A percentile compares a stretch with the other conserved stretches of the same genome.
Evolutionary conservation across 495 filamentous ascomycete species (phyloP).

Genomic region (Hypomontagnella submonticulosa): DNA sequence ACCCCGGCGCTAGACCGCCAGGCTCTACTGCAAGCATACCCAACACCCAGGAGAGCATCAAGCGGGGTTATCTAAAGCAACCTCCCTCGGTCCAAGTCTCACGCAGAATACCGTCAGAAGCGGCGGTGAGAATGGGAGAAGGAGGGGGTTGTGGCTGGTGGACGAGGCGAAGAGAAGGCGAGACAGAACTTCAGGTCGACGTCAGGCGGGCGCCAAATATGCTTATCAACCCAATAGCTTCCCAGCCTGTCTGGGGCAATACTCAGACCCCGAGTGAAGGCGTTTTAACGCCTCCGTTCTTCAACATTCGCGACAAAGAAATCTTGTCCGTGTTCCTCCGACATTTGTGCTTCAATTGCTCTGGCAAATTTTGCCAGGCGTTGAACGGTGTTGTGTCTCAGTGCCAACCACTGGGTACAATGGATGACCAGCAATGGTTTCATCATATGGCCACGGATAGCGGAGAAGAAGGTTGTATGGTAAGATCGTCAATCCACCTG

Average conservation of each 20-base stretch:
- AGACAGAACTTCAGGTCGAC: constrained; percentile 32
- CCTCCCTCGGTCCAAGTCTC: constrained; percentile 30
- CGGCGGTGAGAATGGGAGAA: constrained; percentile 44
- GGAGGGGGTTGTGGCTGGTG: constrained; percentile 18
- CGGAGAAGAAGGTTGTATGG: constrained; percentile 42
- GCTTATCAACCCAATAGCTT: constrained; percentile 41
- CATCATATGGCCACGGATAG: constrained; percentile 41
- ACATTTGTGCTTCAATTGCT: constrained; percentile 17
- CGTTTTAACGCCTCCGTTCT: constrained; percentile 38
- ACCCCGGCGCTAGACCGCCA: constrained; percentile 47
- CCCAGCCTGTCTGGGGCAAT: constrained; percentile 38
- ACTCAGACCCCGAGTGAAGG: constrained; percentile 26
- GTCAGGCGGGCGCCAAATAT: constrained; percentile 44
- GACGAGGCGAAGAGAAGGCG: constrained; percentile 30
- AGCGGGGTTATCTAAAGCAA: constrained; percentile 44
- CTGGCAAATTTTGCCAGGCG: constrained; percentile 1
- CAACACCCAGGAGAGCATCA: constrained; percentile 36
- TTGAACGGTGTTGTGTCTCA: constrained; percentile 37
- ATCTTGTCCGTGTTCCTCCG: constrained; percentile 15
- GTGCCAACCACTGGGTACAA: constrained; percentile 27
- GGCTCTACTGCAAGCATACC: constrained; percentile 48
- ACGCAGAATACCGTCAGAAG: constrained; percentile 39
- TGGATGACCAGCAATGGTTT: constrained; percentile 42
- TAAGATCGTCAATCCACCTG: constrained; percentile 33
- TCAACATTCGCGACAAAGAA: constrained; percentile 29